phyloP scores from a whole-genome alignment of 169 alveolate genomes.

The Plasmodium knowlesi region DNA sequence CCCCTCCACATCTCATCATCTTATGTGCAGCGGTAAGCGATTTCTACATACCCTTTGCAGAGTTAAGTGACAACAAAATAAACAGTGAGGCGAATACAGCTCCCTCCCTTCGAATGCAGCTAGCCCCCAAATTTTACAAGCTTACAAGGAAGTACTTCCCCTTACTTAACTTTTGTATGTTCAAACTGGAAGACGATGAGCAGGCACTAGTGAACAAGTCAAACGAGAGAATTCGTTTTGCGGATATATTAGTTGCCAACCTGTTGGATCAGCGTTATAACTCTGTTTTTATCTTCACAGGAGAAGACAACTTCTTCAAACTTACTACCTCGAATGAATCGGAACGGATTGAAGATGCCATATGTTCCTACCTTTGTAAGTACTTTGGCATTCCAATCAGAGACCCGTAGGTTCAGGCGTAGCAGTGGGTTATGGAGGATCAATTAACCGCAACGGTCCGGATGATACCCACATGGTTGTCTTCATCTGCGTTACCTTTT shows the following conservation, averaged over 20 bases:
- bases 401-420: not conserved
- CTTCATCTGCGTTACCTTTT: not conserved
- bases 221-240: slow-evolving; percentile 11
- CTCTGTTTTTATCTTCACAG: slow-evolving; percentile 19
- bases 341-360: slow-evolving; percentile 29
- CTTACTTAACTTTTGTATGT: slow-evolving; percentile 13
- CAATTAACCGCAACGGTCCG: not conserved
- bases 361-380: slow-evolving; percentile 1
- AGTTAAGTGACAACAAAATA: slow-evolving; percentile 38
- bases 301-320: not conserved
- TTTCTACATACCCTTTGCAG: slow-evolving; percentile 83
- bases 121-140: slow-evolving; percentile 47
- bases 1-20: slow-evolving; percentile 31
- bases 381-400: not conserved
- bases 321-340: not conserved
- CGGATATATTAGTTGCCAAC: slow-evolving; percentile 53
- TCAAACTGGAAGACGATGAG: slow-evolving; percentile 46
- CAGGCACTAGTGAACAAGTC: not conserved
- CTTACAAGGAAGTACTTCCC: slow-evolving; percentile 15
- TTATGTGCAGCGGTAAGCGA: slow-evolving; percentile 93
- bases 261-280: not conserved
- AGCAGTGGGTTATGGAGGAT: no score
- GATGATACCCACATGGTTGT: not conserved
- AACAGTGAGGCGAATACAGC: slow-evolving; percentile 8
- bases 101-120: slow-evolving; percentile 3